Evolutionary conservation across 116 monocot genomes (phyloP).

Genomic region (Phalaenopsis hybrid): DNA sequence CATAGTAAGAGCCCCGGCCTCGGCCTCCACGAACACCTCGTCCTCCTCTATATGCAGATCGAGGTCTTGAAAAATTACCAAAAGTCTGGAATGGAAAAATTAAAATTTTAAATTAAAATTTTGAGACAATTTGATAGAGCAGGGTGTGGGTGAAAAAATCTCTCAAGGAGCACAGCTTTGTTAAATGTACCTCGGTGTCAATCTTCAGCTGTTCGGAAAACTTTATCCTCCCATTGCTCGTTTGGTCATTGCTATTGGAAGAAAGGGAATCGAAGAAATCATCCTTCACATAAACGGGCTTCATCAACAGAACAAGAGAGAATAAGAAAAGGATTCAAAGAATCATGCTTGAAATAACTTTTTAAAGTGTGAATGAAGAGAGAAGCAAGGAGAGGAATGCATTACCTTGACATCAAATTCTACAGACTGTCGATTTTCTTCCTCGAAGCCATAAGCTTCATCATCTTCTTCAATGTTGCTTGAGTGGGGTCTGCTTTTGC

Average conservation of each 20-base stretch:
- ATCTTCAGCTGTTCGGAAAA: constrained; percentile 69
- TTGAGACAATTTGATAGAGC: neutral
- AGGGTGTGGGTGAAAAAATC: no score
- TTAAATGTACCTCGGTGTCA: no score
- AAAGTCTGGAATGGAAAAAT: constrained; percentile 44
- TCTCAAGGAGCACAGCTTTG: constrained; percentile 41
- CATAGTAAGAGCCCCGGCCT: constrained; percentile 9
- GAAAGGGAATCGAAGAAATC: constrained; percentile 73
- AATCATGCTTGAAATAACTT: neutral
- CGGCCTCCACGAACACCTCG: constrained; percentile 40
- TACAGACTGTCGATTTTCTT: constrained; percentile 20
- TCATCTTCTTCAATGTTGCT: constrained; percentile 26
- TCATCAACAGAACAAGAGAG: neutral
- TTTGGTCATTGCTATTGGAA: constrained; percentile 31
- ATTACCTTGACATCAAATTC: constrained; percentile 24
- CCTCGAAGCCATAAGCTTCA: constrained; percentile 15
- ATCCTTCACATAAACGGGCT: constrained; percentile 75
- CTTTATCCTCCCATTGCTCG: constrained; percentile 30
- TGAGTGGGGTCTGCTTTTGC: constrained; percentile 36
- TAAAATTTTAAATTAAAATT: neutral
- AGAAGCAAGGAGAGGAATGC: no score
- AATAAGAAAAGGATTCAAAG: neutral
- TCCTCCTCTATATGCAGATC: constrained; percentile 15
- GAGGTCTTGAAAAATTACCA: constrained; percentile 39
- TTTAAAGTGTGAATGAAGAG: no score